phyloP scores from a whole-genome alignment of 176 grass and related monocot species.

The Bolboschoenus planiculmis region DNA sequence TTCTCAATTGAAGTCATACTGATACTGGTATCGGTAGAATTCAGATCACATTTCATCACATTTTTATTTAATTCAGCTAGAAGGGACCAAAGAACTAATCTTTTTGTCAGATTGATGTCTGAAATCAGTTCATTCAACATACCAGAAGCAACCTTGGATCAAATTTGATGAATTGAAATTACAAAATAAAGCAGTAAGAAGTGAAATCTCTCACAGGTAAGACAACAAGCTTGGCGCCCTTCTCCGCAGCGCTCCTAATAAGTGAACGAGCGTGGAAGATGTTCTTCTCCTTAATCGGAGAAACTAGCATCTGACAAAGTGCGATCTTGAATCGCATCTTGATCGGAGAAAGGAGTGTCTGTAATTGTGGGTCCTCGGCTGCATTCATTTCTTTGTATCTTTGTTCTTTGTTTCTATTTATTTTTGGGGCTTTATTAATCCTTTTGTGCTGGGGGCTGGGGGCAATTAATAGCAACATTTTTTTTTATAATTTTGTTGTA shows the following conservation, averaged over 20 bases:
- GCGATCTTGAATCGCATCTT: constrained; percentile 48
- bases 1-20: not conserved
- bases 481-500: too few species aligned
- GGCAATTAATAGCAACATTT: too few species aligned
- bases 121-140: not conserved
- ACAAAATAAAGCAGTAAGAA: not conserved
- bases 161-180: not conserved
- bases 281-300: constrained; percentile 38
- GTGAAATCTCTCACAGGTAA: constrained; percentile 36
- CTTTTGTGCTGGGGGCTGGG: too few species aligned
- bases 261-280: constrained; percentile 34
- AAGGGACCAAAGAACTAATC: not conserved
- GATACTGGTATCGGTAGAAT: not conserved
- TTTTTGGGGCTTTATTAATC: too few species aligned
- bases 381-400: too few species aligned
- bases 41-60: not conserved
- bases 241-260: constrained; percentile 30
- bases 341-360: too few species aligned
- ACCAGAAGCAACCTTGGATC: not conserved
- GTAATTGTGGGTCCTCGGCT: too few species aligned
- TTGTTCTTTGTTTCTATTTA: too few species aligned
- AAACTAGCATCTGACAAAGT: constrained; percentile 45
- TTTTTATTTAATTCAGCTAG: not conserved
- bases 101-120: not conserved
- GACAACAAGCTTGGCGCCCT: constrained; percentile 45